These are phyloP conservation scores for Entophlyctis luteolus DNA, from an alignment of 192 early-diverging fungal species.

Conservation along the genomic window DNA sequence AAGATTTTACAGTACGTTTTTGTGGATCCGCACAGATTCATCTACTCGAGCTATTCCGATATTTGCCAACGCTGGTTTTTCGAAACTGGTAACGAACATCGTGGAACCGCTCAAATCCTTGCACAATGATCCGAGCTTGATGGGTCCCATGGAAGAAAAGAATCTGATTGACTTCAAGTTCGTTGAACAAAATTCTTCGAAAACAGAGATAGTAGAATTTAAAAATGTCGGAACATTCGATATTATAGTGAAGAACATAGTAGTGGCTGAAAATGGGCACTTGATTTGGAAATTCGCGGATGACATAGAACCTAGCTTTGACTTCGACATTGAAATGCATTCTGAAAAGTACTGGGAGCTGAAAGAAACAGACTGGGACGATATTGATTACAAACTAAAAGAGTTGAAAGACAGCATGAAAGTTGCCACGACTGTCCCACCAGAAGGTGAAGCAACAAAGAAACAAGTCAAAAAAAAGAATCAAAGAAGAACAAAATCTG, in stretches of 20 bases:
- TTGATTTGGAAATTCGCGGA: constrained; percentile 47
- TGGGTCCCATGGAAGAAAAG: constrained; percentile 16
- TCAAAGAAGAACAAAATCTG: constrained; percentile 4
- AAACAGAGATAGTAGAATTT: constrained; percentile 32
- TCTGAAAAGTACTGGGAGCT: constrained; percentile 15
- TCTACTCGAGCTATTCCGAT: constrained; percentile 32
- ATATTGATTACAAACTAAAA: constrained; percentile 36
- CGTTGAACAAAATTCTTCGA: constrained; percentile 30
- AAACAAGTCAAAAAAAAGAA: constrained; percentile 5
- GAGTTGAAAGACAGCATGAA: constrained; percentile 18
- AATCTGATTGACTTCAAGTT: constrained; percentile 47
- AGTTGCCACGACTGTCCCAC: neutral
- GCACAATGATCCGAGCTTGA: neutral
- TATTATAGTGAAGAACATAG: constrained; percentile 40
- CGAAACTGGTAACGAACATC: constrained; percentile 31
- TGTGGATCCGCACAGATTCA: constrained; percentile 22
- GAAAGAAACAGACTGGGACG: constrained; percentile 52
- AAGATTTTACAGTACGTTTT: constrained; percentile 29
- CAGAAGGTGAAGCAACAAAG: neutral
- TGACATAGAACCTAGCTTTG: constrained; percentile 33
- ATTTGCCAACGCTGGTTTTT: constrained; percentile 36
- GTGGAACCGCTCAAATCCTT: constrained; percentile 17
- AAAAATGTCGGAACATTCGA: constrained; percentile 49
- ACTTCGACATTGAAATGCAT: no score
- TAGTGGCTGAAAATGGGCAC: constrained; percentile 30